Base-by-base conservation (phyloP, 179 eudicot species). In the Drosera spatulata region DNA sequence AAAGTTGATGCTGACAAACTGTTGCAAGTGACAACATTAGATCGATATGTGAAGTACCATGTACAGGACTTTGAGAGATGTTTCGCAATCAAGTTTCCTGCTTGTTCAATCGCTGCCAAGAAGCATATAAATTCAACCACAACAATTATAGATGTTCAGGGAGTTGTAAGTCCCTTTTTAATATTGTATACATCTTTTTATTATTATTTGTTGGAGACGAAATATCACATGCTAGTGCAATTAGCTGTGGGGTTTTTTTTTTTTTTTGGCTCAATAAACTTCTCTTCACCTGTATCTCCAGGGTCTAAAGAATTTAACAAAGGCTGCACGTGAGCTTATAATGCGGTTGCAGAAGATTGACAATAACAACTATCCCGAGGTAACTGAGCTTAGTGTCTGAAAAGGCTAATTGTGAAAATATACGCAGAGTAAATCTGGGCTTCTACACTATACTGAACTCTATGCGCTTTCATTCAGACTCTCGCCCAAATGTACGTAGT, bases 321-420 rank as follows among this genome's bases (percentile, higher is more conserved):
- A 91, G 78, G 65, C 81, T 70, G 91, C 95, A 48, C 86, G 96
- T 63, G 96, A 91, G 9, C 89, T 91, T 56, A 75, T 91, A 40
- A 61, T 72, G 59, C 81, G 75, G 54, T 81, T 91, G 8, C 96
- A 91, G 72, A 91, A 86, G 77, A 86, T 91, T 65, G 98, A 91
- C 72, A 80, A 87, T 55, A 87, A 84, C 73, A 85, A 91, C 70
- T 91, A 91, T 74, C 98, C 98, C 33, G 98, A 91, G 84, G 98
- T 88, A 79, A 56, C 60, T 11, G 33, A 14, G 40, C 9, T 41
- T 5, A 37, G 6, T 43, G 10, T n/a, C 7, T 9, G 10, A 9
- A 39, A 38, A 22, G 33, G 33, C 33, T 22, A 39, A 9, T 7
- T 39, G 5, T 39, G 10, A 38, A 4, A 56, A 5, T 4, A 56